Evolutionary conservation across 2,329 filamentous ascomycete genomes (phyloP), one percentile per base, ranked within the genome.

Genomic region (Apiospora hydei): DNA sequence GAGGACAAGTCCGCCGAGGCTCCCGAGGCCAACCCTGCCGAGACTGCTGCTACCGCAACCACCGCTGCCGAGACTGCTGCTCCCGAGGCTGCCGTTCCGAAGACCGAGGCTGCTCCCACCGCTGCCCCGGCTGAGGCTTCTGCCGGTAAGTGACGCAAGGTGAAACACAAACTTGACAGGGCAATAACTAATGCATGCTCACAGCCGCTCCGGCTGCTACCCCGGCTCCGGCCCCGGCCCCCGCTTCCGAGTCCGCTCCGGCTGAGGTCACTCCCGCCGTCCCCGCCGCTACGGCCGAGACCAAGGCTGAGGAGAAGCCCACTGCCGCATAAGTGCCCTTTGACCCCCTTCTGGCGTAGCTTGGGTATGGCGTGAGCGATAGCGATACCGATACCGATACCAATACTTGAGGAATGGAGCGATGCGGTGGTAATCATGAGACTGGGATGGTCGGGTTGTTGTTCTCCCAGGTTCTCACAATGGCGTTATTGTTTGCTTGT

Each of bases 21-120:
- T 77, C 77, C 66, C 71, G 77, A 81, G 66, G 80, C 84, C 76
- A 82, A 82, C 76, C 64, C 74, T 38, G 72, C 72, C 34, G 75
- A 77, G 72, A 38, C 72, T 41, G 30, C 74, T n/a, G 74, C 44
- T 18, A 49, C 70, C 44, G 51, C 74, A 53, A 69, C 75, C n/a
- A 34, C 67, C 11, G 67, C 66, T 14, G 2, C 16, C 30, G 34
- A 43, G 7, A 57, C 66, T 43, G 24, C 69, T 61, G 49, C 70
- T 30, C 77, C 77, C 51, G 68, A 73, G 34, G 71, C 69, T 68
- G 69, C 73, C 3, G 71, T 71, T 26, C 75, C 80, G 26, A 49
- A 30, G 44, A 14, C 26, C 26, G 46, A 47, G 46, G n/a, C 47
- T 14, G 68, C 30, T 14, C 34, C 61, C 43, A 68, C 69, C 16